These are phyloP conservation scores for Epichloe aotearoae DNA, from an alignment of 2,329 filamentous ascomycete species.

Conservation along the genomic window DNA sequence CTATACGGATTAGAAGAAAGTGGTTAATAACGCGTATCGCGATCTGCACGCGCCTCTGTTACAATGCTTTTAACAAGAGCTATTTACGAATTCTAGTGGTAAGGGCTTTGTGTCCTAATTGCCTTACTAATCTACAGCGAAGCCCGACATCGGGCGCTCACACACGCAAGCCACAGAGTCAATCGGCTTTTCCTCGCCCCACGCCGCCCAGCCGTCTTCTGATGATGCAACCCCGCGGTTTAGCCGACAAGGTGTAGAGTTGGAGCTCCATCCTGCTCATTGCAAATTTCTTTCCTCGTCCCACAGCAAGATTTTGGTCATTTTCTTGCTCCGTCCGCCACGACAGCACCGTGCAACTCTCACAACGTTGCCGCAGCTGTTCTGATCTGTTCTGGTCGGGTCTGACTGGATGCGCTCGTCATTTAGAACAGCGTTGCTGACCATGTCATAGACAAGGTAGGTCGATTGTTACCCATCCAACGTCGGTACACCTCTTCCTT, in stretches of 20 bases:
- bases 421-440: slow-evolving; percentile 9
- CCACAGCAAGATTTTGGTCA: not conserved
- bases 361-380: too few relatives aligned
- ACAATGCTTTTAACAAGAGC: too few relatives aligned
- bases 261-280: not conserved
- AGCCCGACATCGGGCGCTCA: too few relatives aligned
- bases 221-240: not conserved
- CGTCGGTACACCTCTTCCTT: not conserved
- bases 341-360: not conserved
- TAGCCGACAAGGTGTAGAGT: not conserved
- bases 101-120: too few relatives aligned
- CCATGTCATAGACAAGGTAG: slow-evolving; percentile 21
- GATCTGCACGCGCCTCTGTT: too few relatives aligned
- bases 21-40: too few relatives aligned
- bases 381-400: too few relatives aligned
- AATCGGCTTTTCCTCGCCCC: too few relatives aligned
- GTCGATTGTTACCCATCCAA: not conserved
- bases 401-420: not conserved
- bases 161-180: too few relatives aligned
- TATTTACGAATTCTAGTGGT: too few relatives aligned
- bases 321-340: not conserved
- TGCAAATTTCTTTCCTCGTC: not conserved
- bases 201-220: not conserved
- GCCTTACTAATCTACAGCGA: too few relatives aligned
- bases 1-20: too few relatives aligned